Percentiles rank a stretch among this genome's conserved stretches.
phyloP scores from a whole-genome alignment of 805 yeast genomes.

The Torulaspora indica region DNA sequence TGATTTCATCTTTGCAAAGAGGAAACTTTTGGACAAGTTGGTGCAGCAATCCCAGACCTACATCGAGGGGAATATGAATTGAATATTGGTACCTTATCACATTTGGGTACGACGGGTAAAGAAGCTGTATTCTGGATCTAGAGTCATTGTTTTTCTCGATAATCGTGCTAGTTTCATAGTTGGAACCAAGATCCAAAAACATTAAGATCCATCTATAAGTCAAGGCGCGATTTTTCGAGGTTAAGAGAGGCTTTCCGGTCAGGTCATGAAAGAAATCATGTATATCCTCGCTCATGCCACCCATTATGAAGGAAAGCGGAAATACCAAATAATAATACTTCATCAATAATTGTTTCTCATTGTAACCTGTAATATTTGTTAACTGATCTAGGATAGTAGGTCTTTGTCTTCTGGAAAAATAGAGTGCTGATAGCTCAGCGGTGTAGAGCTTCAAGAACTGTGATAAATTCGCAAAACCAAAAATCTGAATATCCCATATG shows the following conservation, averaged over 20 bases:
- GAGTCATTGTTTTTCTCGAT: conserved; percentile 7
- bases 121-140: neutral
- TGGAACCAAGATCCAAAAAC: conserved; percentile 21
- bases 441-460: conserved; percentile 15
- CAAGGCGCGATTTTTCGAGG: conserved; percentile 6
- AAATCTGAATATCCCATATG: conserved; percentile 21
- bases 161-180: conserved; percentile 7
- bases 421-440: conserved; percentile 21
- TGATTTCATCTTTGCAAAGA: conserved; percentile 8
- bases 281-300: conserved; percentile 14
- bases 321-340: conserved; percentile 17
- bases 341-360: conserved; percentile 13
- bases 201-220: conserved; percentile 14
- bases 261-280: conserved; percentile 9
- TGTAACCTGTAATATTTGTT: conserved; percentile 2
- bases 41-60: conserved; percentile 12
- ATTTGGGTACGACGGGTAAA: conserved; percentile 6
- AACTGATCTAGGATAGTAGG: conserved; percentile 13
- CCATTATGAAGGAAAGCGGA: conserved; percentile 18
- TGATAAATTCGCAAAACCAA: conserved; percentile 19
- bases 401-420: conserved; percentile 18
- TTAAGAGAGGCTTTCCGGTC: conserved; percentile 12
- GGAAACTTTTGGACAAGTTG: neutral
- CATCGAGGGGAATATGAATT: conserved; percentile 13
- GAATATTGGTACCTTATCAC: conserved; percentile 18